These are phyloP conservation scores for Globisporangium nodosum DNA, from an alignment of 352 stramenopile genomes.

Conservation along the genomic window DNA sequence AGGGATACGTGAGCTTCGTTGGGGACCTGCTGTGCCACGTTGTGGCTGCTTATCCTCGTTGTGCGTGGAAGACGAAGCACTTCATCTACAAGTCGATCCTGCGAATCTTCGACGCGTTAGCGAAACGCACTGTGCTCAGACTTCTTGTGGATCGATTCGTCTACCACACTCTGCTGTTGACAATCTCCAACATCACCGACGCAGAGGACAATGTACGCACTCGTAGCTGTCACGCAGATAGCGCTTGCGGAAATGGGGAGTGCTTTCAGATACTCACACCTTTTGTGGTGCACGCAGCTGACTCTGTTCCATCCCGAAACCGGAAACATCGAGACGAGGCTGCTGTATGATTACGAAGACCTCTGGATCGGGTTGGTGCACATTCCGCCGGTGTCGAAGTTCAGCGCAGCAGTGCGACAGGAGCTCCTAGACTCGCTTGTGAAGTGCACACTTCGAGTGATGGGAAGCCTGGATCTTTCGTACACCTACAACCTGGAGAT, in stretches of 20 bases:
- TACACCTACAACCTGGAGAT: slow-evolving; percentile 61
- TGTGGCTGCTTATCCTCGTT: slow-evolving; percentile 55
- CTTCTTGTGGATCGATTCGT: slow-evolving; percentile 48
- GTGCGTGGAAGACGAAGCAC: slow-evolving; percentile 54
- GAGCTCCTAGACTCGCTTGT: slow-evolving; percentile 50
- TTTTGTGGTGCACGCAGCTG: slow-evolving; percentile 16
- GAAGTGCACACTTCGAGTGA: slow-evolving; percentile 36
- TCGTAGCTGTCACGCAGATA: no score
- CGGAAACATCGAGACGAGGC: slow-evolving; percentile 55
- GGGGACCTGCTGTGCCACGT: slow-evolving; percentile 55
- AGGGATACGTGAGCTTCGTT: slow-evolving; percentile 47
- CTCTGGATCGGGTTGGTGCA: slow-evolving; percentile 40
- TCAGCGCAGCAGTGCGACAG: slow-evolving; percentile 20
- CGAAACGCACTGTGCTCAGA: slow-evolving; percentile 27
- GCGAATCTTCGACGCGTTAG: slow-evolving; percentile 32
- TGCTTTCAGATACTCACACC: background rate
- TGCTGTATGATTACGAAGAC: slow-evolving; percentile 72
- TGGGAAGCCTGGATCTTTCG: slow-evolving; percentile 52
- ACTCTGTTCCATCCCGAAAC: slow-evolving; percentile 76
- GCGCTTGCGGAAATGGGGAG: background rate
- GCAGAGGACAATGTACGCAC: slow-evolving; percentile 15
- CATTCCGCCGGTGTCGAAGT: slow-evolving; percentile 1
- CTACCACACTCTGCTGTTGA: slow-evolving; percentile 55
- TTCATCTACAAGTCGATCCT: slow-evolving; percentile 49
- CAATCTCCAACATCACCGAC: slow-evolving; percentile 56